These are phyloP conservation scores for Aspergillus udagawae DNA, from an alignment of 2,329 filamentous ascomycete species.

Conservation along the genomic window DNA sequence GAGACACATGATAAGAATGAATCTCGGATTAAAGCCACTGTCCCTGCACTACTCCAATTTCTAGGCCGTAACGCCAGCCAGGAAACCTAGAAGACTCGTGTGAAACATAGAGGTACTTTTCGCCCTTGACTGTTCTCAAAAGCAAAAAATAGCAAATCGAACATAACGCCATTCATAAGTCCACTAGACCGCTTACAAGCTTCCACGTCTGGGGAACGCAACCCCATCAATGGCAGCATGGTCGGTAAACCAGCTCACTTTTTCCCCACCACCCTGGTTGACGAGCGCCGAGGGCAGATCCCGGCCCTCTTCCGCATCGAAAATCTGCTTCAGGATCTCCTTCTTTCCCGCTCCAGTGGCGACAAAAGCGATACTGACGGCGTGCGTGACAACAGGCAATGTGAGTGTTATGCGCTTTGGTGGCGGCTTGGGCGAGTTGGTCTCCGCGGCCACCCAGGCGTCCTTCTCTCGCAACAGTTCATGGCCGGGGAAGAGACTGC, in stretches of 20 bases:
- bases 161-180: neutral
- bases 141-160: neutral
- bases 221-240: conserved; percentile 81
- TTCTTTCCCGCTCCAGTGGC: conserved; percentile 87
- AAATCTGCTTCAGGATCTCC: conserved; percentile 87
- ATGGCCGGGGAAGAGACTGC: conserved; percentile 91
- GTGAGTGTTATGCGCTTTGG: conserved; percentile 87
- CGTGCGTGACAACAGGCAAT: conserved; percentile 83
- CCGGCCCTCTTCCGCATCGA: conserved; percentile 68
- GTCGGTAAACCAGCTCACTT: conserved; percentile 95
- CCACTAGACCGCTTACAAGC: conserved; percentile 41
- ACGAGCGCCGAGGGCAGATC: conserved; percentile 82
- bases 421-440: conserved; percentile 92
- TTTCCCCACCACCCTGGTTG: conserved; percentile 77
- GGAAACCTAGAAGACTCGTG: neutral
- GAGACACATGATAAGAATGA: neutral
- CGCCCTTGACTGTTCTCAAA: neutral
- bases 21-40: neutral
- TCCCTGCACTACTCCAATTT: neutral
- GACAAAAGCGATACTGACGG: conserved; percentile 82
- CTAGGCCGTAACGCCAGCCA: neutral
- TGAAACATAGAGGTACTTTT: neutral
- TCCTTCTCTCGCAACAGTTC: conserved; percentile 77
- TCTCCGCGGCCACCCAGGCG: conserved; percentile 89
- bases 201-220: conserved; percentile 71